These are phyloP conservation scores for Aspergillus sp. DNA, from an alignment of 2,329 filamentous ascomycete genomes.

Conservation along the genomic window DNA sequence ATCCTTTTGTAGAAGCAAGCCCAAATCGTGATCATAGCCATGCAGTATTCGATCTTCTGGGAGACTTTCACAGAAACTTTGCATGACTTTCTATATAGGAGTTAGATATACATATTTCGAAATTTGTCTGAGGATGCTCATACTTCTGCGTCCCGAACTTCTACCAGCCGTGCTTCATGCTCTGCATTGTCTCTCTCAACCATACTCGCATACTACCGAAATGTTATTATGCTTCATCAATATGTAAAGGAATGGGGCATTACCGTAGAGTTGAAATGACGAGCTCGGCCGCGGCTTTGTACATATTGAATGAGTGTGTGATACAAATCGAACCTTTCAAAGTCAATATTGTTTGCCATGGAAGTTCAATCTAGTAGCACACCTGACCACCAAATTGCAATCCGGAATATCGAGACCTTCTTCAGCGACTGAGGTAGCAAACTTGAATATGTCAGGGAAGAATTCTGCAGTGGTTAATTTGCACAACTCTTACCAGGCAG, in stretches of 20 bases:
- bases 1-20: slow-evolving; percentile 52
- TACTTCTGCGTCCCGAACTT: slow-evolving; percentile 42
- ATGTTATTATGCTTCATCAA: slow-evolving; percentile 3
- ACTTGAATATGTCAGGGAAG: slow-evolving; percentile 28
- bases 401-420: slow-evolving; percentile 64
- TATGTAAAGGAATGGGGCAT: background rate
- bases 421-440: slow-evolving; percentile 62
- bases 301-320: slow-evolving; percentile 90
- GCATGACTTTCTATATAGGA: slow-evolving; percentile 51
- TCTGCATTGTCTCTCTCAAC: slow-evolving; percentile 67
- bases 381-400: slow-evolving; percentile 59
- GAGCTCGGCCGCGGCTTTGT: slow-evolving; percentile 83
- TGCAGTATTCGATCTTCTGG: slow-evolving; percentile 68
- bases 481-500: slow-evolving; percentile 39
- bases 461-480: background rate
- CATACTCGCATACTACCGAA: slow-evolving; percentile 68
- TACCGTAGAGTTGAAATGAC: slow-evolving; percentile 65
- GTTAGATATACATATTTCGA: background rate
- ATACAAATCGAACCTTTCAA: slow-evolving; percentile 73
- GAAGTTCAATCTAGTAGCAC: background rate
- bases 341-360: slow-evolving; percentile 6
- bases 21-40: slow-evolving; percentile 55
- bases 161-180: slow-evolving; percentile 55
- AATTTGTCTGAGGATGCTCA: slow-evolving; percentile 1
- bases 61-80: slow-evolving; percentile 69